Base-by-base conservation (phyloP, 73 alveolate genomes). In the Durusdinium trenchii region DNA sequence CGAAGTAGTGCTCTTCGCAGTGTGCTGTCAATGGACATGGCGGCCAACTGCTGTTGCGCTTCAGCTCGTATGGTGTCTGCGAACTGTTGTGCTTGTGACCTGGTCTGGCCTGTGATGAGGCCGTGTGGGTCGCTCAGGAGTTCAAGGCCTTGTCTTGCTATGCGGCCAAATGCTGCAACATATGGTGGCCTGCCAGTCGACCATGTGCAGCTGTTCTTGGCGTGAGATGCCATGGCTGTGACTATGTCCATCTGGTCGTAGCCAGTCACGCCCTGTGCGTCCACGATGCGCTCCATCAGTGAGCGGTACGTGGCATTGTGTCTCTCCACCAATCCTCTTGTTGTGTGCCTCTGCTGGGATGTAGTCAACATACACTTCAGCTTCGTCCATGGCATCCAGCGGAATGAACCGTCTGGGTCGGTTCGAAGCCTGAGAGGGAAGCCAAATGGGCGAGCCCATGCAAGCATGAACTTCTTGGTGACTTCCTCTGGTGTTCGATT, bases 371-470 rank as follows among this genome's bases (percentile, higher is more conserved):
- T 54, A 60, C 47, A 50, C 64, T 20, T 60, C 71, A 14, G 26
- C 35, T 5, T 35, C 47, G 6, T 42, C 28, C 4, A 57, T 43
- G 0, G 30, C 20, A 30, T 85, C 95, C 20, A 52, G 0, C 47
- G 95, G 23, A 60, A 87, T 10, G 46, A 6, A 0, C 84, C 84
- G 28, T 87, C 95, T 0, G 84, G 67, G 35, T 62, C 95, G 6
- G 36, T 10, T 76, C 61, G 32, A 2, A 43, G 42, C 36, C 20
- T 16, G 20, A 78, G 64, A 3, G 87, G 87, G 46, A 18, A 78
- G 10, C 95, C 95, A 62, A 28, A 60, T 2, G 95, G 95, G 16
- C 71, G 61, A 6, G 54, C n/a, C 95, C 95, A 87, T 1, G 43
- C 23, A 12, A 6, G 38, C 36, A 42, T 40, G 18, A 87, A 51